phyloP scores from a whole-genome alignment of 1,284 basidiomycete genomes.

The Leccinum colubrinum region DNA sequence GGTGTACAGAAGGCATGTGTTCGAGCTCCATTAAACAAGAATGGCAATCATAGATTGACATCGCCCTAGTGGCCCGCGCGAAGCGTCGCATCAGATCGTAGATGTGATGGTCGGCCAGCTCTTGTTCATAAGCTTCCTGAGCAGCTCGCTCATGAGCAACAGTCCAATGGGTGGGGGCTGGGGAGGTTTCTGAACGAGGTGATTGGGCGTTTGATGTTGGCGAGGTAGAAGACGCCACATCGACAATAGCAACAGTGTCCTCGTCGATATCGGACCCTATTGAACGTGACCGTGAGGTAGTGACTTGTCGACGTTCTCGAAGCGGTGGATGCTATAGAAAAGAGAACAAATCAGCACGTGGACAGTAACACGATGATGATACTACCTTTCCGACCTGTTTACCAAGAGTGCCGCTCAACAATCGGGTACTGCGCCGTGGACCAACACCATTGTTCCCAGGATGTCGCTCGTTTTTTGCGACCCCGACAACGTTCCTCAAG shows the following conservation, averaged over 20 bases:
- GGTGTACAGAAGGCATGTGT: constrained; percentile 72
- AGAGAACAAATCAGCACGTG: constrained; percentile 13
- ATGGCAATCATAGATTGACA: constrained; percentile 75
- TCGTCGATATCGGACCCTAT: constrained; percentile 71
- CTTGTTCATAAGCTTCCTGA: constrained; percentile 67
- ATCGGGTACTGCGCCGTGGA: constrained; percentile 67
- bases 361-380: background rate
- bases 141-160: constrained; percentile 61
- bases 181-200: constrained; percentile 59
- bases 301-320: constrained; percentile 56
- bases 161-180: constrained; percentile 56
- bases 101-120: constrained; percentile 79
- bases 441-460: constrained; percentile 38
- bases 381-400: constrained; percentile 47
- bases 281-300: constrained; percentile 53
- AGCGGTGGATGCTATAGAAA: constrained; percentile 40
- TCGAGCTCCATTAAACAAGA: constrained; percentile 75
- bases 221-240: constrained; percentile 56
- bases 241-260: constrained; percentile 43
- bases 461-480: constrained; percentile 50
- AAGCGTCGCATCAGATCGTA: constrained; percentile 81
- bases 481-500: constrained; percentile 45
- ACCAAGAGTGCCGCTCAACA: constrained; percentile 51
- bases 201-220: constrained; percentile 59
- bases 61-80: constrained; percentile 70